Percentiles rank a stretch among this genome's conserved stretches.
phyloP scores from a whole-genome alignment of 352 stramenopile genomes.

The Globisporangium spiculum region DNA sequence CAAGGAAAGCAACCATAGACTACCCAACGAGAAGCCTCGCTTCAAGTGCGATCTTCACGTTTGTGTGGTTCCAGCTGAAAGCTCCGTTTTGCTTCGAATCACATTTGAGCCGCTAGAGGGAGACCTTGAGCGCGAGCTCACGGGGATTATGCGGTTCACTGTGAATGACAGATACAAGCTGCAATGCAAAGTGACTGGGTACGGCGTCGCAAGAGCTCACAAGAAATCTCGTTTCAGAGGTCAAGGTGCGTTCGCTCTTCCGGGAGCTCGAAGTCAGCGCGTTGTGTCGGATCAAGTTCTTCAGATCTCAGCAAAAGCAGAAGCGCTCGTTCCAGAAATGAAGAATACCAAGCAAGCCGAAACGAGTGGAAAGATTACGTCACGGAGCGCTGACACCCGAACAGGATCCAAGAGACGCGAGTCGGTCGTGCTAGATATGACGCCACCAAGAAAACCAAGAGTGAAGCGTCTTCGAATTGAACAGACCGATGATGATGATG shows the following conservation, averaged over 20 bases:
- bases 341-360: background rate
- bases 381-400: background rate
- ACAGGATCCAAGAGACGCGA: conserved; percentile 30
- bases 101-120: conserved; percentile 51
- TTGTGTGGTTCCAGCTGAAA: conserved; percentile 59
- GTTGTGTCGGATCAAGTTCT: conserved; percentile 5
- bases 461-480: conserved; percentile 19
- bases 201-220: conserved; percentile 20
- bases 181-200: conserved; percentile 43
- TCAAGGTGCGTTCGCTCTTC: conserved; percentile 12
- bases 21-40: conserved; percentile 25
- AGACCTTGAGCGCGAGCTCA: conserved; percentile 42
- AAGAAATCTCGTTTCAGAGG: conserved; percentile 28
- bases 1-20: conserved; percentile 6
- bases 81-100: conserved; percentile 51
- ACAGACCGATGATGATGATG: conserved; percentile 8
- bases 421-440: conserved; percentile 40
- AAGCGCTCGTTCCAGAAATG: background rate
- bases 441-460: conserved; percentile 31
- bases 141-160: conserved; percentile 49
- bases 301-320: conserved; percentile 4
- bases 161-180: conserved; percentile 63
- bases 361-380: conserved; percentile 11
- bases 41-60: conserved; percentile 77
- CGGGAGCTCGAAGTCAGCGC: background rate